Base-by-base conservation (phyloP, 2,329 filamentous ascomycete species). In the Ascochyta koolunga region DNA sequence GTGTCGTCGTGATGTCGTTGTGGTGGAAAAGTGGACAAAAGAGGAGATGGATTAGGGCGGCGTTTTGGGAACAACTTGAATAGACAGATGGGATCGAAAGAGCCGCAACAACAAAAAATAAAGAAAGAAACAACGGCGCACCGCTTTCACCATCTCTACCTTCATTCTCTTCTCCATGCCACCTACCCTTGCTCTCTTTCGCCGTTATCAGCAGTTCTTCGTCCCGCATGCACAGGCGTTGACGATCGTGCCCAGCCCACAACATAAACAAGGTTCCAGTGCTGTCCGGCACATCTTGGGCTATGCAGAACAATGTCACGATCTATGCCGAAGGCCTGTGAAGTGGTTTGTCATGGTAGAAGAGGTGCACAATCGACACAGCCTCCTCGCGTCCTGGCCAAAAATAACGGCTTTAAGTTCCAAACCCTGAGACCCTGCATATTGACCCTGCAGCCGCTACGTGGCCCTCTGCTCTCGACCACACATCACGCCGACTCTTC, bases 381-480 rank as follows among this genome's bases (percentile, higher is more conserved):
- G 40, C 27, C 31, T 37, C 22, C n/a, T 18, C 25, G 31, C 27
- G 29, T 33, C 36, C 19, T 38, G 25, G 21, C 40, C 41, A 50
- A 54, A 45, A 50, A 54, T 54, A 54, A 54, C n/a, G 18, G 11
- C 45, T 41, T 45, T 54, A 54, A 35, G 24, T 33, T 36, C 51
- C 51, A 49, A 49, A 46, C 41, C 24, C 33, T 37, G 25, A 40
- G 41, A 54, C 51, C 51, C 51, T 54, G 51, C 51, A 54, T 49
- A n/a, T 21, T 3, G n/a, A 7, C 51, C 51, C 21, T 54, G 45
- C 29, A 18, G 35, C 35, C 51, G 27, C 51, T 54, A 54, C 51
- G 51, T 54, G 45, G 51, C 51, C 45, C 49, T 41, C 27, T 11
- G 40, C 45, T 49, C 51, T 54, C 51, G 51, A 54, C 51, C 40